Conservation (phyloP, 108 stramenopile genomes). For the Nitzschia sp. region DNA sequence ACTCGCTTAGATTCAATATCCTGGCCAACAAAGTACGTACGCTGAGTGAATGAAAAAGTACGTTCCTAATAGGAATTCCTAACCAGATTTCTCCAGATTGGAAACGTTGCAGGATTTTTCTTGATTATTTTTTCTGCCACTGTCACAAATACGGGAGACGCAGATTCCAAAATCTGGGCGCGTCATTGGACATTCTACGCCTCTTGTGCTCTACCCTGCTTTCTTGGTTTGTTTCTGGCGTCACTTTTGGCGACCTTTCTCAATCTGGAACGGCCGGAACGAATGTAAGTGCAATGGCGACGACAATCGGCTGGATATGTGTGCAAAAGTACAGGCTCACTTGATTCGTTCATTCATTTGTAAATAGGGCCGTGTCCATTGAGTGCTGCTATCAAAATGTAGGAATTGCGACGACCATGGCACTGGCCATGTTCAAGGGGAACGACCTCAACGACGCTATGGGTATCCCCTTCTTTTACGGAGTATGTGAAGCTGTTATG, state of each 20-base stretch:
- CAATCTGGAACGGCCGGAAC: constrained; percentile 64
- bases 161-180: constrained; percentile 66
- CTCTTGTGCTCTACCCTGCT: constrained; percentile 61
- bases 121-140: constrained; percentile 74
- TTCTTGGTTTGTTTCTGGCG: constrained; percentile 67
- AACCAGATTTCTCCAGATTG: too few species aligned
- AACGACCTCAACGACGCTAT: constrained; percentile 64
- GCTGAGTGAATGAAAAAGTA: not conserved
- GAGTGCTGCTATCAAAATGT: constrained; percentile 91
- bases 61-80: too few species aligned
- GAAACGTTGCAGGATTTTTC: constrained; percentile 60
- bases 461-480: constrained; percentile 84
- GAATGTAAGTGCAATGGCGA: constrained; percentile 57
- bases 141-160: constrained; percentile 62
- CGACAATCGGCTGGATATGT: too few species aligned
- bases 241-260: constrained; percentile 45
- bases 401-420: constrained; percentile 80
- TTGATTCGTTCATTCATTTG: constrained; percentile 2
- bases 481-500: constrained; percentile 63
- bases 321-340: not conserved
- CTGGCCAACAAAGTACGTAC: constrained; percentile 45
- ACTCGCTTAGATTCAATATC: constrained; percentile 60
- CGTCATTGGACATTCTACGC: constrained; percentile 76
- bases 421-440: constrained; percentile 77
- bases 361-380: constrained; percentile 61